A percentile compares a stretch with the other conserved stretches of the same genome.
These are phyloP conservation scores for Metschnikowia reukaufii DNA, from an alignment of 805 yeast species.

Conservation along the genomic window DNA sequence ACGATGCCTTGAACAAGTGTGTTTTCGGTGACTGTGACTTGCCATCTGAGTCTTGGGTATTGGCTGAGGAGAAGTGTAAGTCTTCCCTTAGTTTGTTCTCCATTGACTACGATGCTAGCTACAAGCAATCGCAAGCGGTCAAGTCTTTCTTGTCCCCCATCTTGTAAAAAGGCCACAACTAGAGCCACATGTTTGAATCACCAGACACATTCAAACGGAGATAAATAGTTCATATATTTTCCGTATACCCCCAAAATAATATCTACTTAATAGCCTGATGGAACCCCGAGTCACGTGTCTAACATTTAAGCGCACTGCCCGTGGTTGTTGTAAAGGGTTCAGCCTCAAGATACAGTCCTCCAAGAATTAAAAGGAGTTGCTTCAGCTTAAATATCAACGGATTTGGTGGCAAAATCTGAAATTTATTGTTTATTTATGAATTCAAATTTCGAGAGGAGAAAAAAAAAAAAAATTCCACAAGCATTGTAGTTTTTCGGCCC, in stretches of 20 bases:
- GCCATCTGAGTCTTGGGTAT: conserved; percentile 27
- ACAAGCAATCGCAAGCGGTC: conserved; percentile 17
- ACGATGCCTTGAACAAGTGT: conserved; percentile 39
- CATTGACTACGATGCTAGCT: conserved; percentile 46
- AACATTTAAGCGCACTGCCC: too few relatives aligned
- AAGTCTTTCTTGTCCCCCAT: conserved; percentile 18
- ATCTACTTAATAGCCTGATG: too few relatives aligned
- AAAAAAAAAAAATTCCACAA: too few relatives aligned
- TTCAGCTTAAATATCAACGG: too few relatives aligned
- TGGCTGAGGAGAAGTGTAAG: conserved; percentile 34
- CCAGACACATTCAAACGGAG: too few relatives aligned
- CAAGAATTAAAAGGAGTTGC: too few relatives aligned
- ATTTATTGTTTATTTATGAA: not conserved
- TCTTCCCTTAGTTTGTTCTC: conserved; percentile 48
- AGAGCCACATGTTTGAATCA: too few relatives aligned
- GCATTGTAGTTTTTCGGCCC: too few relatives aligned
- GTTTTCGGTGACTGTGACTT: conserved; percentile 28
- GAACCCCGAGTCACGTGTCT: too few relatives aligned
- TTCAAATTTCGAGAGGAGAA: not conserved
- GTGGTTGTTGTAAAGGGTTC: too few relatives aligned
- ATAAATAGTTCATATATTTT: not conserved
- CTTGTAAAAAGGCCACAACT: conserved; percentile 6
- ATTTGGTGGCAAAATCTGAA: not conserved
- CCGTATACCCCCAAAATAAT: not conserved
- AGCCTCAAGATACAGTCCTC: too few relatives aligned